Base-by-base conservation (phyloP, 257 asterid genomes). In the Eucommia ulmoides region DNA sequence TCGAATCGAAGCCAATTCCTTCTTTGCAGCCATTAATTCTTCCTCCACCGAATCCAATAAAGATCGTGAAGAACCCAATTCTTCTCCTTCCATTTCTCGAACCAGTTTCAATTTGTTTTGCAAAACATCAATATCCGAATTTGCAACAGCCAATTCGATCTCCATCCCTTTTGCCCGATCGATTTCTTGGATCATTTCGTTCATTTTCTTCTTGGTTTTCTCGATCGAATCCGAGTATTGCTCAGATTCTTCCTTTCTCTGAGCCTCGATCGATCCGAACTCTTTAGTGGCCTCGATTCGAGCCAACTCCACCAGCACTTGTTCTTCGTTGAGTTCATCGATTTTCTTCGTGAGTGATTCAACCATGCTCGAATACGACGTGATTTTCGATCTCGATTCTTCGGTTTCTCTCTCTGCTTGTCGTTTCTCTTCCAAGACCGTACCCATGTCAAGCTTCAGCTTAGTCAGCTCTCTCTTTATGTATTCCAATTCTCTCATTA, bases 241-340 rank as follows among this genome's bases (percentile, higher is more conserved):
- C 42, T 60, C 71, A 0, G 74, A 73, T 22, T 56, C 70, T 33
- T 67, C 74, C 54, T 56, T 66, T 44, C 74, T 71, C 46, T 61
- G 73, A 45, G 70, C 73, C 68, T 80, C 91, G 17, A 76, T 67
- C 25, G 72, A 83, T 68, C 62, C 75, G 21, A 38, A 59, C 56
- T 89, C 98, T 61, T 71, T 82, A 24, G 79, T 19, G 17, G 96
- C 92, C 62, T 85, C 98, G 10, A 89, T 75, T 58, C 84, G 69
- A 15, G 98, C 98, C 72, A 89, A 59, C 79, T 89, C 98, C 46
- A 80, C 93, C 48, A 85, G 72, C 52, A 89, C 84, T 44, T 76
- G 82, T 68, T 89, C 93, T 74, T 85, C 96, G 6, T 74, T 68
- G 26, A 74, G 58, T 54, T 74, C 81, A 59, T 80, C 94, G 8